Conservation (phyloP, 805 yeast genomes). For the Candida tammaniensis region DNA sequence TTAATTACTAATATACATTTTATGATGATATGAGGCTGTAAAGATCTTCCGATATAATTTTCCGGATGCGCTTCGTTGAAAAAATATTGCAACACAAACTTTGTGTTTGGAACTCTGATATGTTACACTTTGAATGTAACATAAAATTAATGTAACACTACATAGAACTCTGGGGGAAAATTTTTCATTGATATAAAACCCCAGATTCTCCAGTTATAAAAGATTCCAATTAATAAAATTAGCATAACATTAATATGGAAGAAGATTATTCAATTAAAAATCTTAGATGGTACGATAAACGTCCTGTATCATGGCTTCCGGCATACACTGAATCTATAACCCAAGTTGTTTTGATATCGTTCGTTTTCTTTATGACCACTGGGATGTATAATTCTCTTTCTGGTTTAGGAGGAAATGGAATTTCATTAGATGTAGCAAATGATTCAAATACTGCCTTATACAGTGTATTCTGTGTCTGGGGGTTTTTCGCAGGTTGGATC, state of each 20-base stretch:
- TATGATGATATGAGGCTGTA: no score
- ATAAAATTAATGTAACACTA: neutral
- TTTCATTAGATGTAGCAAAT: constrained; percentile 39
- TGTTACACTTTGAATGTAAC: constrained; percentile 3
- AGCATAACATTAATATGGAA: no score
- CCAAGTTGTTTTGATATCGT: constrained; percentile 42
- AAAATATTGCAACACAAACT: no score
- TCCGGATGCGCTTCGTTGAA: no score
- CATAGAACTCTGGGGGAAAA: neutral
- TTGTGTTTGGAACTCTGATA: no score
- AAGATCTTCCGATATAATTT: no score
- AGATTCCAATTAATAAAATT: no score
- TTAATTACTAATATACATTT: no score
- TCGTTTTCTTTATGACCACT: constrained; percentile 48
- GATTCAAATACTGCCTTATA: constrained; percentile 52
- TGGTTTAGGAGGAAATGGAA: constrained; percentile 48
- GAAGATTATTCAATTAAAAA: no score
- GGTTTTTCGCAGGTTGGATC: constrained; percentile 55
- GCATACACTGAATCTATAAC: constrained; percentile 35
- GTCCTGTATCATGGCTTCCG: constrained; percentile 23
- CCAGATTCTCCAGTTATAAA: no score
- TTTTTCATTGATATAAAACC: constrained; percentile 2
- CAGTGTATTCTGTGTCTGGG: constrained; percentile 52
- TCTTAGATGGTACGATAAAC: constrained; percentile 35
- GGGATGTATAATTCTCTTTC: constrained; percentile 51